Evolutionary conservation across 805 yeast genomes (phyloP), one percentile per base, ranked within the genome.

Genomic region (Kodamaea jinghongensis): DNA sequence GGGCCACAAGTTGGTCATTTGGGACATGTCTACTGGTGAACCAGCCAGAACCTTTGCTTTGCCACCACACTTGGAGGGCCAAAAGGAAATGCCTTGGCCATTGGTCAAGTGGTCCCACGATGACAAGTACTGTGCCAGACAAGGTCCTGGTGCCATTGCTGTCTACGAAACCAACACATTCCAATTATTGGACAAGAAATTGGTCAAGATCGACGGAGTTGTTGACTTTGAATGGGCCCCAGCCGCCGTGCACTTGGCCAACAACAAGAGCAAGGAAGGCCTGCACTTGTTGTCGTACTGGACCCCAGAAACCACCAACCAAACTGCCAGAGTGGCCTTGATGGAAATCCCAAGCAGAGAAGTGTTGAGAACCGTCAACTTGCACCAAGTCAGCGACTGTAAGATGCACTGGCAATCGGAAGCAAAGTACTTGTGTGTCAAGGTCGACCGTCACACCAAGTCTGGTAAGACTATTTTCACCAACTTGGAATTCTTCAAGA

Each of bases 211-310:
- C 50, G 86, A 85, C 16, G 95, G 89, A 42, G 77, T 93, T 48
- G 79, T 79, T 55, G 96, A 90, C 64, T 93, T 93, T 56, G 95
- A 88, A 62, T 93, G 91, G 78, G 89, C 97, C 17, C 99, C 99
- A 45, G 82, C 88, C 16, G 85, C 86, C 50, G 86, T 88, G 38
- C 71, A 76, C 51, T 72, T 86, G 41, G 76, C 79, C 32, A 77
- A 75, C 43, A 66, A 78, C 39, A 74, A 68, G 43, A 69, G 60
- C 28, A 78, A 73, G 42, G 74, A 71, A 31, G 75, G 75, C 39
- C 81, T 81, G 41, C 82, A 82, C 52, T 68, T 89, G 26, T 74
- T 93, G 51, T 81, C 95, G 23, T 93, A 83, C 71, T 93, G 99
- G 99, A 89, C 96, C 34, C 99, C 99, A 40, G 99, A 93, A 70